Base-by-base conservation (phyloP, 768 basidiomycete genomes). In the Hygrocybe coccinea region DNA sequence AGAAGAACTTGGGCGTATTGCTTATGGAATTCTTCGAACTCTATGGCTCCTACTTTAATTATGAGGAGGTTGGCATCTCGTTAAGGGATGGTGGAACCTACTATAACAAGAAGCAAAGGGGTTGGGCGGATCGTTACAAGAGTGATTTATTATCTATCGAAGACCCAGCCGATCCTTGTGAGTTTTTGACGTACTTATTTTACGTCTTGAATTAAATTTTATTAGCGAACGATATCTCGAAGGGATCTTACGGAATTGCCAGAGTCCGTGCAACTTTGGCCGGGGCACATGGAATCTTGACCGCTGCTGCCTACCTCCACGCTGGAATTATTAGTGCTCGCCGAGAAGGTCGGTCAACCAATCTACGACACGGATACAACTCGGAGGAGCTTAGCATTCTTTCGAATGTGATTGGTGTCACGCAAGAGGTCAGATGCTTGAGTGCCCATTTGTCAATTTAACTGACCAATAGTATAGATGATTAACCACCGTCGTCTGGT, bases 21-120 rank as follows among this genome's bases (percentile, higher is more conserved):
- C 79, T 97, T 44, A 82, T 97, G 77, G 97, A 99, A 70, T 97
- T 98, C 67, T 97, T 98, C 65, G 95, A 98, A 75, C 77, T 95
- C 11, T 98, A 98, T 68, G 95, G 95, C 14, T 76, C 79, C 48
- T 84, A 85, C 68, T 98, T 97, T 80, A 94, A 95, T 69, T 97
- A 92, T 62, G 82, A 87, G 52, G 85, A 90, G 64, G 84, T 87
- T 15, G 95, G 95, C 8, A 91, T 99, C 59, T 93, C 91, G 11
- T 68, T 98, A 19, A 79, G 87, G 38, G 81, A 90, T 35, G 91
- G 94, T 2, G 97, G 97, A 15, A 85, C 81, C 33, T 98, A 98
- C 72, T 98, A 86, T 65, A 81, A 75, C 69, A 98, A 97, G 71
- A 72, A 76, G 52, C 76, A 81, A 55, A 73, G 91, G 60, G 93